Evolutionary conservation across 2,329 filamentous ascomycete genomes (phyloP).

Genomic region (Ophiocordyceps camponoti-rufipedis): DNA sequence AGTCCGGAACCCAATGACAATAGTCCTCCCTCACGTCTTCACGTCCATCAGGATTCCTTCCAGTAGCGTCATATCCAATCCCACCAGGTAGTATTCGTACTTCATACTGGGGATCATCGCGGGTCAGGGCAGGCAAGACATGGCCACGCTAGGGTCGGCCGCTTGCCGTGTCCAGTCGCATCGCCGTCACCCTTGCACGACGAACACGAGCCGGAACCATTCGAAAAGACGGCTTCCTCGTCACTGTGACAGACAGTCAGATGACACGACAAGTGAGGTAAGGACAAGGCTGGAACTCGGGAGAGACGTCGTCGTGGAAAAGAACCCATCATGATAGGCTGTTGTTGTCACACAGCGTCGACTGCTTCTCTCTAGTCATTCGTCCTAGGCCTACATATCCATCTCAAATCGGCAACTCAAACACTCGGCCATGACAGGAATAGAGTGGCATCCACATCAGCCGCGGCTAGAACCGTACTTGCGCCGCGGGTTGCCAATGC

Average conservation of each 20-base stretch:
- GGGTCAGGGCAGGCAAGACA: background rate
- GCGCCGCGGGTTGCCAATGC: slow-evolving; percentile 26
- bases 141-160: background rate
- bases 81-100: too few species aligned
- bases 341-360: background rate
- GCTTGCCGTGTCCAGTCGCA: background rate
- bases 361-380: background rate
- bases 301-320: background rate
- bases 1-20: too few species aligned
- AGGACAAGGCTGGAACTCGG: background rate
- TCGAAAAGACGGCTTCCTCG: too few species aligned
- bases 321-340: background rate
- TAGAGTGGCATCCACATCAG: slow-evolving; percentile 2
- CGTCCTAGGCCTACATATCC: background rate
- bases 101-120: background rate
- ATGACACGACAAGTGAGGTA: too few species aligned
- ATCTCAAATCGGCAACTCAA: background rate
- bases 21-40: too few species aligned
- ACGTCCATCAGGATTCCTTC: too few species aligned
- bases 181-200: background rate
- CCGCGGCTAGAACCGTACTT: slow-evolving; percentile 17
- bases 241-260: too few species aligned
- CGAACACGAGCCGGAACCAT: background rate
- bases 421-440: background rate
- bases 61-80: too few species aligned